Evolutionary conservation across 352 stramenopile species (phyloP), one percentile per base, ranked within the genome.

Genomic region (Thraustochytrium sp.): DNA sequence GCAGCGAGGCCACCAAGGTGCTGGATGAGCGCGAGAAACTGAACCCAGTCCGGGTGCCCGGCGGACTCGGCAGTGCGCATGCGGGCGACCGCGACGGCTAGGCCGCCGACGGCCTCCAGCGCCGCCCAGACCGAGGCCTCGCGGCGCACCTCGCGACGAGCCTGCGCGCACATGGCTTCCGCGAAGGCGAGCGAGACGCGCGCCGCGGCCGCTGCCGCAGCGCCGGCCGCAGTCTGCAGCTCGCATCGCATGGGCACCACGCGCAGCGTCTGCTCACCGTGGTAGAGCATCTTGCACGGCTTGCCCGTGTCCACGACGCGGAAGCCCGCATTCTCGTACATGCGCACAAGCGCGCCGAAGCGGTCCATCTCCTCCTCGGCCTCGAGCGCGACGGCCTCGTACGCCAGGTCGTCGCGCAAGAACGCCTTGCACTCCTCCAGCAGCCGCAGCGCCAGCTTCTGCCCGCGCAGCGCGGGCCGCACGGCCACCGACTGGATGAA

Each of bases 211-310:
- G 42, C 21, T 2, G 36, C 63, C 13, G n/a, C 11, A 68, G 21
- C 31, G 31, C 26, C 4, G 23, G 29, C 23, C 4, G 36, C 29
- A 5, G 0, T 18, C 13, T 9, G 29, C 63, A 75, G 31, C n/a
- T 54, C 49, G 2, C 42, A 72, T 11, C 53, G 34, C 68, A 80
- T 80, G 23, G 68, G 68, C 26, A 80, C 68, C 42, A 80, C 68
- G 3, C 68, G 48, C 26, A 72, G 76, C 3, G 68, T 80, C 68
- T 80, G 44, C 13, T 80, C 68, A 23, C 68, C 68, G 53, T 80
- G 76, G 68, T 80, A 80, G 8, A 80, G 42, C 31, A 80, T 68
- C 49, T 80, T 80, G 51, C 26, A 80, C n/a, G 42, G 11, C 21
- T 13, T 13, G 8, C 48, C 68, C 13, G 9, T 64, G 16, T 63